phyloP scores from a whole-genome alignment of 129 eudicot genomes.

The Smallanthus sonchifolius region DNA sequence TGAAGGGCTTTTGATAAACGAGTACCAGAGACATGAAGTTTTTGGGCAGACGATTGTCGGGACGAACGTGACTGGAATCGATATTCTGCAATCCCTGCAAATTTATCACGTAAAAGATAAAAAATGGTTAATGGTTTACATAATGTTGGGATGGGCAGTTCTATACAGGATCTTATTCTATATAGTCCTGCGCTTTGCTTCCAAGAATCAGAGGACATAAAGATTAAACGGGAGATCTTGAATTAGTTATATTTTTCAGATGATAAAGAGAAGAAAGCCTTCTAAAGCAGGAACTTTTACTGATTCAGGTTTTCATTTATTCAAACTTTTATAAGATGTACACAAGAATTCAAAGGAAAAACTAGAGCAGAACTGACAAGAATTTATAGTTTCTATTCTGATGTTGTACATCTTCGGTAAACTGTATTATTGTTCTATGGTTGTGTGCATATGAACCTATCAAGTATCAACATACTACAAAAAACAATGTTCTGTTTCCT shows the following conservation, averaged over 20 bases:
- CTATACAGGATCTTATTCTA: conserved; percentile 67
- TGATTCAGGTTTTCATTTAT: conserved; percentile 10
- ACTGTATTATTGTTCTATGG: neutral
- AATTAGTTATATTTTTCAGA: neutral
- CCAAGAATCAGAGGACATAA: conserved; percentile 69
- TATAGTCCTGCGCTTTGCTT: conserved; percentile 65
- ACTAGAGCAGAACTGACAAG: neutral
- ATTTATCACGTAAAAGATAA: conserved; percentile 25
- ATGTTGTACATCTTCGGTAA: neutral
- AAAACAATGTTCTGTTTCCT: neutral
- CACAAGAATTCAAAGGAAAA: conserved; percentile 5
- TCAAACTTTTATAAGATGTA: neutral
- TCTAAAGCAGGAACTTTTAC: conserved; percentile 24
- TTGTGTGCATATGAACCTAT: neutral
- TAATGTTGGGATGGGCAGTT: conserved; percentile 76
- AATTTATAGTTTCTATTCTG: neutral
- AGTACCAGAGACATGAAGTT: conserved; percentile 39
- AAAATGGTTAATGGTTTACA: conserved; percentile 53
- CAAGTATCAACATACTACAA: neutral
- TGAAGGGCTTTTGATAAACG: conserved; percentile 72
- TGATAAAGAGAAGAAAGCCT: conserved; percentile 12
- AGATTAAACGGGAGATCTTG: conserved; percentile 5
- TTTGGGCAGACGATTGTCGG: conserved; percentile 35
- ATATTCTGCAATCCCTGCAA: conserved; percentile 43
- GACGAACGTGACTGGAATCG: conserved; percentile 32